Percentiles rank a stretch among this genome's conserved stretches.
Conservation (phyloP, 2,329 filamentous ascomycete genomes). For the Aspergillus piperis region DNA sequence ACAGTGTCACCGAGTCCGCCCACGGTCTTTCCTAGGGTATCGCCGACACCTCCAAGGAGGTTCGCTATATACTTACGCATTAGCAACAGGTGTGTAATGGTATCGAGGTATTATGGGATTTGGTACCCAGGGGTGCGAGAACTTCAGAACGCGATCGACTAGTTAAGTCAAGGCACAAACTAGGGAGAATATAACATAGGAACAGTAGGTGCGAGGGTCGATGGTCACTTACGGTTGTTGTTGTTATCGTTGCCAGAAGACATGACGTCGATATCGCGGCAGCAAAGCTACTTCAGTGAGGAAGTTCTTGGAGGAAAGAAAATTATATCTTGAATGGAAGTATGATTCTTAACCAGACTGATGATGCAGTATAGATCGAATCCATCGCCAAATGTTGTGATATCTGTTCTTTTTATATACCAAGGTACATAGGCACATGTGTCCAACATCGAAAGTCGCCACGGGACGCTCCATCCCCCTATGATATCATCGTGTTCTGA, state of each 20-base stretch:
- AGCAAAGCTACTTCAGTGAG: background rate
- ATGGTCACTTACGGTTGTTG: constrained; percentile 7
- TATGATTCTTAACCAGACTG: background rate
- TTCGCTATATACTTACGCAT: constrained; percentile 9
- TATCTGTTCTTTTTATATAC: background rate
- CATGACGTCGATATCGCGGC: background rate
- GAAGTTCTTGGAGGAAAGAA: background rate
- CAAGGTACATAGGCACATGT: background rate
- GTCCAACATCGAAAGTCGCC: background rate
- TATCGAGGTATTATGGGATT: background rate
- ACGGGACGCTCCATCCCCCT: constrained; percentile 3
- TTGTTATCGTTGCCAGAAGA: constrained; percentile 4
- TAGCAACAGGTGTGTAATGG: background rate
- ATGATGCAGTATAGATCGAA: background rate
- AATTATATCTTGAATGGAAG: background rate
- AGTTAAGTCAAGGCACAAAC: background rate
- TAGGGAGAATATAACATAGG: background rate
- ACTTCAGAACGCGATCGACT: background rate
- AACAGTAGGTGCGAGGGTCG: background rate
- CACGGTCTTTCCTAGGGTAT: constrained; percentile 9
- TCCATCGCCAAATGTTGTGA: background rate
- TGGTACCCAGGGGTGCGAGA: background rate
- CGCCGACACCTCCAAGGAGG: constrained; percentile 2
- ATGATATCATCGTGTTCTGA: constrained; percentile 6
- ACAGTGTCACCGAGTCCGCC: constrained; percentile 30